A percentile compares a stretch with the other conserved stretches of the same genome.
Conservation (phyloP, 1,284 basidiomycete species). For the Amylostereum areolatum region DNA sequence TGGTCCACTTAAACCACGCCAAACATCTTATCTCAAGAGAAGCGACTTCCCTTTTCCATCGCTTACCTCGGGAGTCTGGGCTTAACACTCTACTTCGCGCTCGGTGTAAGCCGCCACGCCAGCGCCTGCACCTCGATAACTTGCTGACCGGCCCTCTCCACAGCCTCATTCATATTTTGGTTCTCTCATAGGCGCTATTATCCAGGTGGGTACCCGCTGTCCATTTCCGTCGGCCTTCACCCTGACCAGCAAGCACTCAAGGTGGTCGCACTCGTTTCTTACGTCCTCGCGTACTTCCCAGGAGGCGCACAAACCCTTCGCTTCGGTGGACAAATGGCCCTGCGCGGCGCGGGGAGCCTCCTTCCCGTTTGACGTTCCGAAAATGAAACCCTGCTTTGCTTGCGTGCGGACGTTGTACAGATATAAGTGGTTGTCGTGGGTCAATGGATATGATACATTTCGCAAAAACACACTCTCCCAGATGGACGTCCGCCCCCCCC, state of each 20-base stretch:
- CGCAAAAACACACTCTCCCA: neutral
- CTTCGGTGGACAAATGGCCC: constrained; percentile 75
- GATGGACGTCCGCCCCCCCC: no score
- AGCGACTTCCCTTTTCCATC: constrained; percentile 83
- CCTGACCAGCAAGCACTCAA: constrained; percentile 25
- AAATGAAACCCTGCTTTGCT: neutral
- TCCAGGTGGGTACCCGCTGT: constrained; percentile 51
- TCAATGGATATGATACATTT: neutral
- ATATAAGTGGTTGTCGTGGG: no score
- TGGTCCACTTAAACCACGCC: constrained; percentile 80
- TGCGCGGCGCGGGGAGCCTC: constrained; percentile 76
- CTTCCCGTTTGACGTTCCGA: constrained; percentile 61
- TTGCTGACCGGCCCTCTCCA: constrained; percentile 1
- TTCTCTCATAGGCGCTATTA: constrained; percentile 72
- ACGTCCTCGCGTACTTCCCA: constrained; percentile 89
- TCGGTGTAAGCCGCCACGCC: constrained; percentile 54
- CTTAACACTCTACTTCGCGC: constrained; percentile 84
- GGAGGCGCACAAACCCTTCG: constrained; percentile 78
- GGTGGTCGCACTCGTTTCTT: constrained; percentile 78
- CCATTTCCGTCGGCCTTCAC: neutral
- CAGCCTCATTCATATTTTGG: constrained; percentile 81
- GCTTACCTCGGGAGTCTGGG: constrained; percentile 80
- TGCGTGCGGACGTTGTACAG: neutral
- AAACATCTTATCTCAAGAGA: constrained; percentile 81
- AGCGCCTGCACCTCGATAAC: neutral